phyloP scores from a whole-genome alignment of 345 rosid genomes.

The Hibiscus mutabilis region DNA sequence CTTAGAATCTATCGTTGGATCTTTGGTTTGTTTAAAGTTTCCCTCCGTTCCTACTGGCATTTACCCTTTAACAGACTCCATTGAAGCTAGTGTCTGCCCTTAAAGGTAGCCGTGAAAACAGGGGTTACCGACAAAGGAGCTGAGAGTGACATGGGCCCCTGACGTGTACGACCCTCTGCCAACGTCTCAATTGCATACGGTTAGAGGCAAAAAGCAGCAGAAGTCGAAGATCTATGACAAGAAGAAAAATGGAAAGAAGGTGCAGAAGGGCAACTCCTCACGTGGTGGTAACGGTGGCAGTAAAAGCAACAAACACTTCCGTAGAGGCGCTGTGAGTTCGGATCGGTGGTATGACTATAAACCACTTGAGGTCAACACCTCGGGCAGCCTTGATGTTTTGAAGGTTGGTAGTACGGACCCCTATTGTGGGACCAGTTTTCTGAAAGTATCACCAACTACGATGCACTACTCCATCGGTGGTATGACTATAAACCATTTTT shows the following conservation, averaged over 20 bases:
- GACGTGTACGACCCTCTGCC: conserved; percentile 92
- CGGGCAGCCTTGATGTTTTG: conserved; percentile 21
- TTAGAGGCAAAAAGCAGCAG: conserved; percentile 45
- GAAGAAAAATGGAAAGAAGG: conserved; percentile 71
- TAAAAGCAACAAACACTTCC: conserved; percentile 58
- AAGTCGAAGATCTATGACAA: conserved; percentile 39
- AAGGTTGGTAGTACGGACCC: conserved; percentile 41
- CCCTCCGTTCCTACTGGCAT: not conserved
- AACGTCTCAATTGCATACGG: conserved; percentile 54
- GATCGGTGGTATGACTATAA: conserved; percentile 18
- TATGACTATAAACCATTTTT: conserved; percentile 15
- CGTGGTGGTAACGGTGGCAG: no score
- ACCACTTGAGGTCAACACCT: conserved; percentile 11
- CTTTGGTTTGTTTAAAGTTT: not conserved
- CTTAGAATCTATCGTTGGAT: not conserved
- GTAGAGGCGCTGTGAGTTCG: conserved; percentile 30
- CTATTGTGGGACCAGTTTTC: conserved; percentile 55
- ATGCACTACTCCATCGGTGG: conserved; percentile 44
- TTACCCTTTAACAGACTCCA: conserved; percentile 21
- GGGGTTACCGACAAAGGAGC: conserved; percentile 37
- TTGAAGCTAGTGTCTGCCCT: conserved; percentile 62
- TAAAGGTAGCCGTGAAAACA: conserved; percentile 74
- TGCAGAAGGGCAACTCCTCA: conserved; percentile 51
- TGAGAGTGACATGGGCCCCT: conserved; percentile 69
- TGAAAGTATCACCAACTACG: conserved; percentile 29